A percentile compares a stretch with the other conserved stretches of the same genome.
Conservation (phyloP, 2,329 filamentous ascomycete genomes). For the Nannizziopsis barbatae region DNA sequence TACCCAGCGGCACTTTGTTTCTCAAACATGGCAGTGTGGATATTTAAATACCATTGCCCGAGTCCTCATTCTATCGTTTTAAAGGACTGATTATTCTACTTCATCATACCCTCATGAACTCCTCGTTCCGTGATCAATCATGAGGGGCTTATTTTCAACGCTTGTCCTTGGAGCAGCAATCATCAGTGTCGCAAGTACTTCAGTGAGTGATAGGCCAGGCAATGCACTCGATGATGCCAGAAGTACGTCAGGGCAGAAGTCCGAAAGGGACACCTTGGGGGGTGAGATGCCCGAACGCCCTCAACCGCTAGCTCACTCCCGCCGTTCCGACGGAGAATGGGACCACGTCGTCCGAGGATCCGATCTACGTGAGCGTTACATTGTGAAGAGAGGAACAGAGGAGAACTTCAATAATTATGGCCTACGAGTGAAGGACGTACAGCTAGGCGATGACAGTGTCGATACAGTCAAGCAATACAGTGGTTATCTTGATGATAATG, state of each 20-base stretch:
- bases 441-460: slow-evolving; percentile 70
- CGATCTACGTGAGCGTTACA: slow-evolving; percentile 72
- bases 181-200: neutral
- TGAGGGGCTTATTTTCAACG: slow-evolving; percentile 12
- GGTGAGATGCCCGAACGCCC: slow-evolving; percentile 59
- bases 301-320: slow-evolving; percentile 69
- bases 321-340: slow-evolving; percentile 73
- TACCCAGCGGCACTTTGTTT: too few species aligned
- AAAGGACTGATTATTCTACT: too few species aligned
- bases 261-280: slow-evolving; percentile 71
- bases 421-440: slow-evolving; percentile 80
- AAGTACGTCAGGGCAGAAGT: slow-evolving; percentile 76
- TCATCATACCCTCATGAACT: too few species aligned
- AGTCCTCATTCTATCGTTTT: too few species aligned
- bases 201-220: neutral
- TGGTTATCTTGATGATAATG: slow-evolving; percentile 92
- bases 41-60: too few species aligned
- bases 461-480: slow-evolving; percentile 97
- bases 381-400: slow-evolving; percentile 58
- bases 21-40: too few species aligned
- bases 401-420: slow-evolving; percentile 63
- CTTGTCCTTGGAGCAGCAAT: slow-evolving; percentile 12
- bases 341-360: slow-evolving; percentile 80
- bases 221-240: slow-evolving; percentile 50
- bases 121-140: neutral